Evolutionary conservation across 2,329 filamentous ascomycete species (phyloP).

Genomic region (Beauveria sp.): DNA sequence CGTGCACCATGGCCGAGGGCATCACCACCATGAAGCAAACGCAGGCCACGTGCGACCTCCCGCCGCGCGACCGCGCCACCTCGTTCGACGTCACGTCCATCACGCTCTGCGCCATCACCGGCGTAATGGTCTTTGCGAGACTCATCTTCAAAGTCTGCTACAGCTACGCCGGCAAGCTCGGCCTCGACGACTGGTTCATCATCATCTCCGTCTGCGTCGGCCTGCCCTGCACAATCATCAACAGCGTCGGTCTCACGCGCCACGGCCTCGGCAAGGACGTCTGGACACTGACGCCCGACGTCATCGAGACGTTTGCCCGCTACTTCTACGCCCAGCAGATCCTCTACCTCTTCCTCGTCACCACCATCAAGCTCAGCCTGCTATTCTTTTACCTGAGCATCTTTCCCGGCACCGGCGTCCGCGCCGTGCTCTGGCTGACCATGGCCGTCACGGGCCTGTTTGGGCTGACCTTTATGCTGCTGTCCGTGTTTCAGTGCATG

Average conservation of each 20-base stretch:
- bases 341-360: conserved; percentile 39
- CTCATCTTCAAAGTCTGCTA: conserved; percentile 30
- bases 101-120: conserved; percentile 27
- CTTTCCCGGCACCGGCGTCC: conserved; percentile 35
- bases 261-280: conserved; percentile 43
- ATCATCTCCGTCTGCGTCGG: conserved; percentile 20
- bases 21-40: conserved; percentile 16
- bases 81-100: conserved; percentile 27
- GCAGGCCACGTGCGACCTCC: conserved; percentile 20
- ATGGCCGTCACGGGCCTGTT: conserved; percentile 31
- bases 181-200: conserved; percentile 31
- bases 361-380: conserved; percentile 42
- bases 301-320: conserved; percentile 35
- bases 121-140: conserved; percentile 33
- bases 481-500: conserved; percentile 41
- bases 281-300: conserved; percentile 36
- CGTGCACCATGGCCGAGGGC: neutral
- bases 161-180: conserved; percentile 25
- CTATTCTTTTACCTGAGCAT: conserved; percentile 49
- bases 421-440: conserved; percentile 33
- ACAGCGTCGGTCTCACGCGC: conserved; percentile 22
- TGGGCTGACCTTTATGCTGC: conserved; percentile 35
- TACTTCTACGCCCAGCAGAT: conserved; percentile 35
- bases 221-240: conserved; percentile 25
- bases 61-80: conserved; percentile 23